Evolutionary conservation across 805 yeast species (phyloP).

Genomic region (Suhomyces xylopsoci): DNA sequence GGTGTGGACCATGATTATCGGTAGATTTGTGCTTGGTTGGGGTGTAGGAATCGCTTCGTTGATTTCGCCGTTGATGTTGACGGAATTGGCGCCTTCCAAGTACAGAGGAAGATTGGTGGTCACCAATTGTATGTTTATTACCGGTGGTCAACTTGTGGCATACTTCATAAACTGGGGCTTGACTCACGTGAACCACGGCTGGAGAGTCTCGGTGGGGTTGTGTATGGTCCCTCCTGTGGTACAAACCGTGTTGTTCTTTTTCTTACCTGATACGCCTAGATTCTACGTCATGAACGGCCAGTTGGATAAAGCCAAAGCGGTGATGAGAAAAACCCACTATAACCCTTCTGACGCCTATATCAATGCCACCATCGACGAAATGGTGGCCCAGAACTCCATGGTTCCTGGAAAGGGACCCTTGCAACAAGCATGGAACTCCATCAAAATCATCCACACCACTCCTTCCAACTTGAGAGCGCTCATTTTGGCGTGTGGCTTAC

Average conservation of each 20-base stretch:
- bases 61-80: conserved; percentile 88
- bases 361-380: conserved; percentile 64
- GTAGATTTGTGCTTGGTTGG: conserved; percentile 90
- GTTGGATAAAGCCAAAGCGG: conserved; percentile 61
- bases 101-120: conserved; percentile 91
- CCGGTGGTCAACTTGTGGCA: conserved; percentile 94
- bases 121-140: conserved; percentile 81
- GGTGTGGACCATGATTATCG: conserved; percentile 89
- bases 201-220: conserved; percentile 90
- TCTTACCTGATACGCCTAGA: conserved; percentile 95
- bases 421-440: conserved; percentile 54
- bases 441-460: conserved; percentile 59
- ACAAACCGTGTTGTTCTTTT: conserved; percentile 73
- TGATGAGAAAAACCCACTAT: conserved; percentile 59
- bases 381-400: conserved; percentile 44
- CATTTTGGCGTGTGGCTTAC: conserved; percentile 86
- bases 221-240: conserved; percentile 82
- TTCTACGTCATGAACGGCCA: conserved; percentile 72
- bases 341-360: conserved; percentile 64
- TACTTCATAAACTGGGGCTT: conserved; percentile 92
- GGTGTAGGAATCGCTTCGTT: conserved; percentile 96
- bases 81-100: conserved; percentile 88
- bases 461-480: conserved; percentile 88
- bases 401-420: conserved; percentile 42
- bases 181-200: conserved; percentile 69